phyloP scores from a whole-genome alignment of 2,329 filamentous ascomycete species.

The Xylaria polymorpha region DNA sequence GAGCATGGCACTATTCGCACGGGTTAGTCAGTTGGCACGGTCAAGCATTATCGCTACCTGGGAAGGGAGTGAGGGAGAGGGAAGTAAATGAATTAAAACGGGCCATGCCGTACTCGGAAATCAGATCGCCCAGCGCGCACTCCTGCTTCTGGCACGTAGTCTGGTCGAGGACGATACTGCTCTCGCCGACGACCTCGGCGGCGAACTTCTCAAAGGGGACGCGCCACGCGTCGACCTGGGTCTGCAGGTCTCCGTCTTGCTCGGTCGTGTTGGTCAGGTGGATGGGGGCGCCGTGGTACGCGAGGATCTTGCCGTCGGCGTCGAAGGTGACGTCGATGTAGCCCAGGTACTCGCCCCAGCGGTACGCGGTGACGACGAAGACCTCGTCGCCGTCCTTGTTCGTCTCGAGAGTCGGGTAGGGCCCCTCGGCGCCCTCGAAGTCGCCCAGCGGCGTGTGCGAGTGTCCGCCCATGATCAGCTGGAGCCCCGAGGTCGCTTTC shows the following conservation, averaged over 20 bases:
- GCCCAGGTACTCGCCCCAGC: slow-evolving; percentile 76
- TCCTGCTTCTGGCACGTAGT: slow-evolving; percentile 67
- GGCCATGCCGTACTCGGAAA: slow-evolving; percentile 57
- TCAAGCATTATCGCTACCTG: neutral
- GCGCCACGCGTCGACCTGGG: slow-evolving; percentile 68
- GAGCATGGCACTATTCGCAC: slow-evolving; percentile 63
- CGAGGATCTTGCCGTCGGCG: slow-evolving; percentile 67
- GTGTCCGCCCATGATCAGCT: slow-evolving; percentile 68
- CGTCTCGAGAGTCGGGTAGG: slow-evolving; percentile 71
- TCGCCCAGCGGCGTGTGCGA: slow-evolving; percentile 65
- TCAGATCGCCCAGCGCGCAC: slow-evolving; percentile 67
- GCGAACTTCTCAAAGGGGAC: slow-evolving; percentile 70
- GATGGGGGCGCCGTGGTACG: slow-evolving; percentile 72
- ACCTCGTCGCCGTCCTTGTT: slow-evolving; percentile 73
- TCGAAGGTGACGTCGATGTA: slow-evolving; percentile 76
- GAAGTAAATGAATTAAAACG: too few species aligned
- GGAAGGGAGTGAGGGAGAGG: neutral
- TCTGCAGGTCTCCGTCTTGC: slow-evolving; percentile 67
- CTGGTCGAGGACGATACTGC: slow-evolving; percentile 68
- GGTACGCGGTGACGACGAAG: slow-evolving; percentile 74
- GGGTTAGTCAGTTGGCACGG: neutral
- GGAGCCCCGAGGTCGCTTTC: slow-evolving; percentile 68
- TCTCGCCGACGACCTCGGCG: slow-evolving; percentile 66
- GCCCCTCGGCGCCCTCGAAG: slow-evolving; percentile 67
- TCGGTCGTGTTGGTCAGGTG: slow-evolving; percentile 71